Evolutionary conservation across 768 basidiomycete genomes (phyloP).

Genomic region (Rhodocollybia butyracea): DNA sequence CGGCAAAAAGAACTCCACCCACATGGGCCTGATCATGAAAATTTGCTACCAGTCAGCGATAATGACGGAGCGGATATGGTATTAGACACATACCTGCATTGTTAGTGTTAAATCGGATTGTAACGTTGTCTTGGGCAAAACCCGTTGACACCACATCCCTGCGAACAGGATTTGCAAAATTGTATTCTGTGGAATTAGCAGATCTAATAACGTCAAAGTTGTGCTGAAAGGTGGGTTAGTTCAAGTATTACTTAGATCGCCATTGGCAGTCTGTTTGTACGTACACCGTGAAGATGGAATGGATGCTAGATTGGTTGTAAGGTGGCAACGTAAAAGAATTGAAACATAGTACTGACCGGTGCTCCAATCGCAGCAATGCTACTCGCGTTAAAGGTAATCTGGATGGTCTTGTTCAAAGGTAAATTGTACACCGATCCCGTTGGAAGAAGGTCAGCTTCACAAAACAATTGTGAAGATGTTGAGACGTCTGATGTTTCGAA

Average conservation of each 20-base stretch:
- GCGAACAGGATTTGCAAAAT: conserved; percentile 46
- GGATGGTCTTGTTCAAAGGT: conserved; percentile 42
- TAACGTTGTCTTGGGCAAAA: conserved; percentile 28
- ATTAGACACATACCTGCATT: no score
- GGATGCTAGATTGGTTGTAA: not conserved
- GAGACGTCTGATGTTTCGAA: no score
- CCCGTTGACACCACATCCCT: conserved; percentile 45
- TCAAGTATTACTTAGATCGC: not conserved
- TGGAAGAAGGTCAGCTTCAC: conserved; percentile 39
- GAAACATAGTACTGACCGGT: conserved; percentile 9
- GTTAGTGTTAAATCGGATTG: conserved; percentile 47
- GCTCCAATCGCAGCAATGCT: conserved; percentile 33
- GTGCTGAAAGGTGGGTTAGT: no score
- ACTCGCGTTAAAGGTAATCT: conserved; percentile 37
- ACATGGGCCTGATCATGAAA: no score
- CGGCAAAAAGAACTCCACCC: no score
- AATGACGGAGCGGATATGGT: no score
- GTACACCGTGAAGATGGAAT: conserved; percentile 5
- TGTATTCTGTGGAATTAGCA: conserved; percentile 33
- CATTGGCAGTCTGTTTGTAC: not conserved
- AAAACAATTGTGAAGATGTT: no score
- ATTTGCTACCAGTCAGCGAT: conserved; percentile 48
- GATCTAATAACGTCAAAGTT: conserved; percentile 42
- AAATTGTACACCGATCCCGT: conserved; percentile 43
- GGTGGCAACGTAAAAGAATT: not conserved